Evolutionary conservation across 2,329 filamentous ascomycete genomes (phyloP), one percentile per base, ranked within the genome.

Genomic region (Herpomyces periplanetae): DNA sequence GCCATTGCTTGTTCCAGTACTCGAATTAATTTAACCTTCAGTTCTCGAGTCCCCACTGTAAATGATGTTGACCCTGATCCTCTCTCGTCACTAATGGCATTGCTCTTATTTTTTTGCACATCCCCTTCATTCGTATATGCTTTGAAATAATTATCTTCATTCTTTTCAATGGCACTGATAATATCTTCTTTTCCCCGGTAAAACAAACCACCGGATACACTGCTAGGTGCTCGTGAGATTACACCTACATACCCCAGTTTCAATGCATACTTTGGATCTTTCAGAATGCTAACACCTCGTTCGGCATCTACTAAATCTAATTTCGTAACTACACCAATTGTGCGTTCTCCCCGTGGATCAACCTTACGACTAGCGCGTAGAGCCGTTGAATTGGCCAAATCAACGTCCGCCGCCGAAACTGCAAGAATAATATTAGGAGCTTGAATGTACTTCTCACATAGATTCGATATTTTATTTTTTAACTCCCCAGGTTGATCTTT

Each of bases 371-470:
- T 87, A 8, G 80, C 71, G 28, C 73, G 51, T 10, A 96, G 41
- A 4, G 80, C 73, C 4, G 80, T 80, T 1, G 80, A 96, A 37
- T 96, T 96, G 10, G 80, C 80, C 22, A 96, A 41, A 44, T 96
- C 80, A 8, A 96, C 80, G 38, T 96, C 80, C 10, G 80, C 80
- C 2, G 84, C 80, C 1, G 84, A 96, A 25, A 96, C 91, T 15
- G 80, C 80, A 4, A 96, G 49, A 25, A 96, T 88, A 28, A 96
- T 63, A 33, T 96, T 96, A 0, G 84, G 80, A 4, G 73, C 45
- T 34, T 85, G 68, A 19, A 96, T 96, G 33, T 96, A 96, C 42
- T 87, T 91, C 39, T 96, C 80, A 35, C 80, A 96, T 6, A 96
- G 55, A 31, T 88, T 71, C 2, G 66, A 55, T 26, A 96, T 96